A percentile compares a stretch with the other conserved stretches of the same genome.
Conservation (phyloP, 2,329 filamentous ascomycete species). For the Clonostachys rhizophaga region DNA sequence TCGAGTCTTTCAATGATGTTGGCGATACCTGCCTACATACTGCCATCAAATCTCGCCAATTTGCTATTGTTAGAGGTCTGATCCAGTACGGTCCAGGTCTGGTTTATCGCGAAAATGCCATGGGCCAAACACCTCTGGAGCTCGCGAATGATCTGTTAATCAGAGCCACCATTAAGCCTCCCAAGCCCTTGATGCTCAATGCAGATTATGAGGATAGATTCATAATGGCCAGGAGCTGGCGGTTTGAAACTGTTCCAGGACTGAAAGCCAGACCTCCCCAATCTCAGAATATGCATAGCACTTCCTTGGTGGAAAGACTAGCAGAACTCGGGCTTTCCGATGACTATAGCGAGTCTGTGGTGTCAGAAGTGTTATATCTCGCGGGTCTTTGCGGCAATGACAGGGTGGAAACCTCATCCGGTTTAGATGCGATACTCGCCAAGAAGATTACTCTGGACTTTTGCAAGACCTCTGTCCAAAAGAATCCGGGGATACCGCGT, state of each 20-base stretch:
- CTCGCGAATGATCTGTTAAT: constrained; percentile 46
- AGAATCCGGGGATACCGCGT: constrained; percentile 27
- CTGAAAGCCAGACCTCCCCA: neutral
- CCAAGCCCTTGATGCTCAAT: constrained; percentile 26
- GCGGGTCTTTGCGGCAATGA: constrained; percentile 14
- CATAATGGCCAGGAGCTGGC: no score
- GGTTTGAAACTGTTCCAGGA: neutral
- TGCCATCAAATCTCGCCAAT: constrained; percentile 32
- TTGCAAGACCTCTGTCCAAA: constrained; percentile 20
- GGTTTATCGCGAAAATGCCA: constrained; percentile 68
- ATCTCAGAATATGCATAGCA: constrained; percentile 1
- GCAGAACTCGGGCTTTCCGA: constrained; percentile 16
- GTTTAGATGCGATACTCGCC: neutral
- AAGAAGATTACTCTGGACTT: constrained; percentile 23
- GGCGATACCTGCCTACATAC: constrained; percentile 64
- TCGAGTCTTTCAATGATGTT: constrained; percentile 56
- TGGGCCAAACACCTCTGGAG: constrained; percentile 69
- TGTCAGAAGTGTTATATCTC: constrained; percentile 1
- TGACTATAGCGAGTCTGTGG: constrained; percentile 9
- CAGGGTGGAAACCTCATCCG: constrained; percentile 14
- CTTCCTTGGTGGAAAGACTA: constrained; percentile 11
- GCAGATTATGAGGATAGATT: constrained; percentile 5
- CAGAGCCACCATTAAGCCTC: constrained; percentile 19
- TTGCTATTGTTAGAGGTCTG: constrained; percentile 33
- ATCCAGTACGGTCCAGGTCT: constrained; percentile 55